phyloP scores from a whole-genome alignment of 2,329 filamentous ascomycete genomes.

The Aspergillus ibericus region DNA sequence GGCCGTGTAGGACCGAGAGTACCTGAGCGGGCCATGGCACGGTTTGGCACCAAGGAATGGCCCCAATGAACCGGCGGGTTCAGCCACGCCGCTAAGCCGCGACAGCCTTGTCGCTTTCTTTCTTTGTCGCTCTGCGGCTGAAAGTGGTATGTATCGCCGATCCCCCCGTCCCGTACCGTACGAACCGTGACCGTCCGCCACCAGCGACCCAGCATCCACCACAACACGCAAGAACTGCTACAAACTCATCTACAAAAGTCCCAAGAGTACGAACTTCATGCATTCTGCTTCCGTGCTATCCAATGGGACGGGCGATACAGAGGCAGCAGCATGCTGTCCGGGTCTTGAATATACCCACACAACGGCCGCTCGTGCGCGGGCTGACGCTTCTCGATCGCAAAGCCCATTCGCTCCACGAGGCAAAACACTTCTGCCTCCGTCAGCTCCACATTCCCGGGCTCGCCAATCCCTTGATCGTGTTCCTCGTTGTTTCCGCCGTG shows the following conservation, averaged over 20 bases:
- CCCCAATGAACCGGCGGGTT: constrained; percentile 14
- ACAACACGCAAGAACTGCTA: no score
- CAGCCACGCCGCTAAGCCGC: constrained; percentile 23
- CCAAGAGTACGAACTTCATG: background rate
- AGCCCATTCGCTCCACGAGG: constrained; percentile 73
- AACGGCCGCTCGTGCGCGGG: constrained; percentile 56
- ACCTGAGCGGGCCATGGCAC: constrained; percentile 8
- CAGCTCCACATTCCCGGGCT: constrained; percentile 87
- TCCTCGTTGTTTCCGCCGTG: constrained; percentile 24
- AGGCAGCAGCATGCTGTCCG: constrained; percentile 80
- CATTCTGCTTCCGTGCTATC: constrained; percentile 70
- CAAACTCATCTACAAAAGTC: background rate
- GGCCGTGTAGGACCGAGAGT: background rate
- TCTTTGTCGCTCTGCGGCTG: constrained; percentile 22
- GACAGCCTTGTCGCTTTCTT: constrained; percentile 10
- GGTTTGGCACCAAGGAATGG: constrained; percentile 3
- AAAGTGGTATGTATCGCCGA: constrained; percentile 11
- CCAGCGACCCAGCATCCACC: background rate
- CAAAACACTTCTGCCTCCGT: constrained; percentile 82
- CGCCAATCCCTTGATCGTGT: constrained; percentile 66
- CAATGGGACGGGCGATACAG: constrained; percentile 79
- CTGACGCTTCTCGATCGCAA: constrained; percentile 66
- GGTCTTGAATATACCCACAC: constrained; percentile 81
- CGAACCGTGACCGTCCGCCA: background rate
- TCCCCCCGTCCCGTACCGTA: constrained; percentile 7